Conservation (phyloP, 169 alveolate species). For the Plasmodium billcollinsi region DNA sequence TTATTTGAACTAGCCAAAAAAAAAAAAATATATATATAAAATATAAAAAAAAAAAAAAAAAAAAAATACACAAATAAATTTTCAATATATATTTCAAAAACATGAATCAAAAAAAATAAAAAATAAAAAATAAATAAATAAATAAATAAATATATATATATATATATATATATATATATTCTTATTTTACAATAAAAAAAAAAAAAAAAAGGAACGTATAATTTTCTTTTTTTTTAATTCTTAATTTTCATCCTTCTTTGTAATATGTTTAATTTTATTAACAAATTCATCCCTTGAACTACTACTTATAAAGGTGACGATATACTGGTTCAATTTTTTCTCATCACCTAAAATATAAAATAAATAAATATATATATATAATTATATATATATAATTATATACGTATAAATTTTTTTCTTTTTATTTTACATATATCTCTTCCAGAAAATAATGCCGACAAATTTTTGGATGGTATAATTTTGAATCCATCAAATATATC, state of each 20-base stretch:
- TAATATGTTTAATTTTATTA: conserved; percentile 28
- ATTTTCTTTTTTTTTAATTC: neutral
- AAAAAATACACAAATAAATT: too few relatives aligned
- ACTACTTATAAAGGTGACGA: conserved; percentile 54
- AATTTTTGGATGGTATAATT: conserved; percentile 49
- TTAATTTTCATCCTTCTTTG: conserved; percentile 6
- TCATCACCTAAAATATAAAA: conserved; percentile 29
- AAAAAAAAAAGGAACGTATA: conserved; percentile 8
- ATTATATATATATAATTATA: neutral
- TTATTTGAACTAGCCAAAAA: too few relatives aligned
- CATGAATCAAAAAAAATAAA: too few relatives aligned
- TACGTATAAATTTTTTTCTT: too few relatives aligned
- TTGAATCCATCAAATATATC: conserved; percentile 74
- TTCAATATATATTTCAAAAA: too few relatives aligned
- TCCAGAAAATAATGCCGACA: conserved; percentile 67
- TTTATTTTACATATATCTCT: conserved; percentile 46
- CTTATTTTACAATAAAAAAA: too few relatives aligned
- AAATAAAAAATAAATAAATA: too few relatives aligned
- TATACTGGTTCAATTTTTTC: conserved; percentile 55
- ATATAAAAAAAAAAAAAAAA: too few relatives aligned
- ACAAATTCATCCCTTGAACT: conserved; percentile 66
- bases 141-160: too few relatives aligned
- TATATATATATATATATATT: too few relatives aligned
- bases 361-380: neutral
- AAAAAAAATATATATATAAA: too few relatives aligned